These are phyloP conservation scores for Alternaria gansuensis DNA, from an alignment of 2,329 filamentous ascomycete genomes.

Conservation along the genomic window DNA sequence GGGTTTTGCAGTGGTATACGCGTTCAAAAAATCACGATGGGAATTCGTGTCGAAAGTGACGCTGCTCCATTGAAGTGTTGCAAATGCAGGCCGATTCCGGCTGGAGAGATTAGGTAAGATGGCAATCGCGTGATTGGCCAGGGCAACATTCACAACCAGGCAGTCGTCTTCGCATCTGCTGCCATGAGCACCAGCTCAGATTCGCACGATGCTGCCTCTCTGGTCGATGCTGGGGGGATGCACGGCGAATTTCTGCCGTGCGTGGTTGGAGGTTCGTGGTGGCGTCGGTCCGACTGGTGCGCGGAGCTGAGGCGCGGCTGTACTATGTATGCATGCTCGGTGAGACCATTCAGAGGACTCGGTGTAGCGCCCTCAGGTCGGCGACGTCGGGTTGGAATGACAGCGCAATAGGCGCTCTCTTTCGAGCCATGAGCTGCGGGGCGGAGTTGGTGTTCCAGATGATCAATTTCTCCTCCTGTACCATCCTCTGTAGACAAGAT, in stretches of 20 bases:
- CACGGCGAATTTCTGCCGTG: conserved; percentile 8
- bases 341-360: conserved; percentile 26
- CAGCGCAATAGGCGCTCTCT: conserved; percentile 9
- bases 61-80: conserved; percentile 13
- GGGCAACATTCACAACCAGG: neutral
- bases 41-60: conserved; percentile 9
- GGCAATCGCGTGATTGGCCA: conserved; percentile 1
- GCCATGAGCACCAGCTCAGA: neutral
- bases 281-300: conserved; percentile 13
- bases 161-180: neutral
- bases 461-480: conserved; percentile 12
- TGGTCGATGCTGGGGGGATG: neutral
- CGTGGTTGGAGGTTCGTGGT: conserved; percentile 3
- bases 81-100: conserved; percentile 4
- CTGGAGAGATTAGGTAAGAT: conserved; percentile 12
- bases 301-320: conserved; percentile 13
- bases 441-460: conserved; percentile 15
- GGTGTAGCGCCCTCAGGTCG: conserved; percentile 24
- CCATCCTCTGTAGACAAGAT: conserved; percentile 22
- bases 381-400: conserved; percentile 15
- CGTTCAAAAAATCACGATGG: conserved; percentile 18
- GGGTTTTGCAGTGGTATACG: conserved; percentile 17
- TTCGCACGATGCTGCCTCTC: neutral
- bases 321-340: conserved; percentile 7
- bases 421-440: conserved; percentile 15